These are phyloP conservation scores for Lavandula angustifolia DNA, from an alignment of 257 asterid species.

Conservation along the genomic window DNA sequence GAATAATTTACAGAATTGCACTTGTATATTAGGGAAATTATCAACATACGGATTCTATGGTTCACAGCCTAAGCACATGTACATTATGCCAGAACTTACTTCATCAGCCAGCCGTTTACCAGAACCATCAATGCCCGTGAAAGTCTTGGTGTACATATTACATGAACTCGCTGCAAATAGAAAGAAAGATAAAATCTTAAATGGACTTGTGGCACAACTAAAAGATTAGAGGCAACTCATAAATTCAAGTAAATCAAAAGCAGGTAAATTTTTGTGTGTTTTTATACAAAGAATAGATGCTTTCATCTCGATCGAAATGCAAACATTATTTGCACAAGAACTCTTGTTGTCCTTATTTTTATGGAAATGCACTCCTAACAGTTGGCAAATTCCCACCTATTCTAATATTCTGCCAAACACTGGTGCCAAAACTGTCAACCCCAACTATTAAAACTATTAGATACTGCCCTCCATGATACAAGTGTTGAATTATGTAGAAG, in stretches of 20 bases:
- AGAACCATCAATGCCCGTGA: constrained; percentile 86
- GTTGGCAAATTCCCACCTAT: constrained; percentile 10
- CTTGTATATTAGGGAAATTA: neutral
- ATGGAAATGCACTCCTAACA: neutral
- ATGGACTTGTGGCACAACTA: neutral
- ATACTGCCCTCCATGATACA: neutral
- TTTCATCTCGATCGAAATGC: neutral
- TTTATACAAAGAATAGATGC: neutral
- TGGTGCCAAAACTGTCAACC: neutral
- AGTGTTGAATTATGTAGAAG: neutral
- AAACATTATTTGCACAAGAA: constrained; percentile 4
- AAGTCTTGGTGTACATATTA: constrained; percentile 79
- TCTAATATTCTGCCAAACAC: neutral
- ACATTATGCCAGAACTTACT: constrained; percentile 51
- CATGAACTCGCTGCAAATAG: constrained; percentile 79
- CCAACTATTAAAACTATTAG: neutral
- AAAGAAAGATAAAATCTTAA: constrained; percentile 30
- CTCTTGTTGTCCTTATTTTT: constrained; percentile 8
- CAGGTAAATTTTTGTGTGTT: neutral
- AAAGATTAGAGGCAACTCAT: neutral
- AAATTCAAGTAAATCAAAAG: constrained; percentile 13
- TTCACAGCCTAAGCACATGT: constrained; percentile 20
- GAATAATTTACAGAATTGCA: neutral
- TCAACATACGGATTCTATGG: neutral
- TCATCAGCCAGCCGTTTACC: constrained; percentile 93